Percentiles rank a stretch among this genome's conserved stretches.
Conservation (phyloP, 2,329 filamentous ascomycete genomes). For the Colletotrichum zoysiae region DNA sequence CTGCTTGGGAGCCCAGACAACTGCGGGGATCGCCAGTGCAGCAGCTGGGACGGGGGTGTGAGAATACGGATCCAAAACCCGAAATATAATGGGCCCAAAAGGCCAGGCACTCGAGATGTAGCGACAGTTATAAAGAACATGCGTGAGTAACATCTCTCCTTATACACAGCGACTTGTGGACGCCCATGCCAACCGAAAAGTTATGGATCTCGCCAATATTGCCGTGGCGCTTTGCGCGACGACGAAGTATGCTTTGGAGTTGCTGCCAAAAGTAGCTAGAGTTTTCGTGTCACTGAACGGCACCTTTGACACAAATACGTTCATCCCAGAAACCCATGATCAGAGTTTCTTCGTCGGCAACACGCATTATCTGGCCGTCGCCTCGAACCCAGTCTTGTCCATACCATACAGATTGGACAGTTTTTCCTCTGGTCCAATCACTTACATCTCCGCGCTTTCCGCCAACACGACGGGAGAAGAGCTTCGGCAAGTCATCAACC, state of each 20-base stretch:
- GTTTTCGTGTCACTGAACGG: background rate
- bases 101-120: background rate
- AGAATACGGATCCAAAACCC: background rate
- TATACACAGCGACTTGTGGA: background rate
- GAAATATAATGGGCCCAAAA: background rate
- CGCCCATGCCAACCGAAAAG: background rate
- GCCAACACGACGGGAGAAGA: background rate
- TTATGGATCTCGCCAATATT: background rate
- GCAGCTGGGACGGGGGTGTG: background rate
- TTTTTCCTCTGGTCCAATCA: background rate
- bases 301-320: background rate
- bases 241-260: background rate
- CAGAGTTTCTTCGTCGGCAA: background rate
- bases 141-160: background rate
- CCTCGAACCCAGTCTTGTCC: background rate
- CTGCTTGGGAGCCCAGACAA: background rate
- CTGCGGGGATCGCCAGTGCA: background rate
- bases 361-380: background rate
- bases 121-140: background rate
- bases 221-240: background rate
- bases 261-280: conserved; percentile 2
- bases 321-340: conserved; percentile 4
- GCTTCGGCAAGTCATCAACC: background rate
- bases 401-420: background rate
- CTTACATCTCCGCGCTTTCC: conserved; percentile 7